phyloP scores from a whole-genome alignment of 108 stramenopile species.

The Epipyxis sp. region DNA sequence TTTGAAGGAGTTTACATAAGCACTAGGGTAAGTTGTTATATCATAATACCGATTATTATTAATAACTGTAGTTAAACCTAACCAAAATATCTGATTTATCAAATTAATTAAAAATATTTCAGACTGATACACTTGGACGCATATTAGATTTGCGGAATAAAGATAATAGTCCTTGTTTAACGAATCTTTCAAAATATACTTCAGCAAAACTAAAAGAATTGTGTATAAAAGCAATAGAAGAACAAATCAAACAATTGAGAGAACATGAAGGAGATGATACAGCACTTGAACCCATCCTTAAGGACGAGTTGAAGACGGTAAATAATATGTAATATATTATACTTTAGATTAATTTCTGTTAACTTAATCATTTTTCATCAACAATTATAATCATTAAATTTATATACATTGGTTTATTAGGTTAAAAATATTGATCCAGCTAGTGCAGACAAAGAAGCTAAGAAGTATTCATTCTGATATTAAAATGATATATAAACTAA shows the following conservation, averaged over 20 bases:
- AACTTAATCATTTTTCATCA: too few species aligned
- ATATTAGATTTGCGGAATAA: slow-evolving; percentile 20
- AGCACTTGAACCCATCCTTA: background rate
- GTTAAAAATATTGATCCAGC: too few species aligned
- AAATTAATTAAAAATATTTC: background rate
- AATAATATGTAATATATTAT: too few species aligned
- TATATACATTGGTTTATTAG: too few species aligned
- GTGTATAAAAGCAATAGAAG: background rate
- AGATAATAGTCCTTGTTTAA: background rate
- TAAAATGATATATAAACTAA: too few species aligned
- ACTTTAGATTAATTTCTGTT: too few species aligned
- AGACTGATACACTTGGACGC: slow-evolving; percentile 9
- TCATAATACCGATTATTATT: background rate
- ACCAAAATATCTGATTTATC: background rate
- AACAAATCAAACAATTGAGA: background rate
- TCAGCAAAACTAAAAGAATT: background rate
- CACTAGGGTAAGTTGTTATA: slow-evolving; percentile 4
- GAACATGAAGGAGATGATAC: slow-evolving; percentile 5
- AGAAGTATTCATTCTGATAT: too few species aligned
- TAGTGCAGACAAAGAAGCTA: too few species aligned
- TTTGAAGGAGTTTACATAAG: slow-evolving; percentile 26
- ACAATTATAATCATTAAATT: too few species aligned
- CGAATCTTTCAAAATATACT: background rate
- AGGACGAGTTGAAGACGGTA: background rate
- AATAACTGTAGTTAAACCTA: background rate